Evolutionary conservation across 129 eudicot genomes (phyloP).

Genomic region (Solidago caesia): DNA sequence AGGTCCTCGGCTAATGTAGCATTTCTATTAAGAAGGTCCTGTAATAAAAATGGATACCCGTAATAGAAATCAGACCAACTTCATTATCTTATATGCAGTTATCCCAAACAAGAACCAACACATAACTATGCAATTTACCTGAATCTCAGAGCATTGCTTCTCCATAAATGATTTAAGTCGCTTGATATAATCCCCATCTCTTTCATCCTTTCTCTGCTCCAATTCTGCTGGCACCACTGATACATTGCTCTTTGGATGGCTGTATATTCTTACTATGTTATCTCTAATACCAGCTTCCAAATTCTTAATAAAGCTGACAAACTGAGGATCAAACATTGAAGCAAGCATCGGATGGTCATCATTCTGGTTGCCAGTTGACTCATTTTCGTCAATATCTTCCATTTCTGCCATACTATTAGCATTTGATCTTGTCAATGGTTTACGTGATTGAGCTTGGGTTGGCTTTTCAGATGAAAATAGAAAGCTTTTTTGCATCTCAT

Average conservation of each 20-base stretch:
- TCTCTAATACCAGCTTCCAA: constrained; percentile 72
- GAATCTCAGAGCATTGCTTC: constrained; percentile 88
- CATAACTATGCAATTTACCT: constrained; percentile 45
- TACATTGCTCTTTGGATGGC: constrained; percentile 80
- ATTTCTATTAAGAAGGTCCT: constrained; percentile 88
- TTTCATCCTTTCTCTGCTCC: constrained; percentile 71
- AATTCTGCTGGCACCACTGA: constrained; percentile 89
- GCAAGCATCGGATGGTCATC: constrained; percentile 78
- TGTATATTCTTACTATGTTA: constrained; percentile 64
- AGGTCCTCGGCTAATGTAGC: constrained; percentile 81
- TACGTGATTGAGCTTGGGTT: constrained; percentile 47
- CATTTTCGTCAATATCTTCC: constrained; percentile 66
- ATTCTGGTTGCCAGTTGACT: constrained; percentile 40
- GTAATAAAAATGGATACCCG: background rate
- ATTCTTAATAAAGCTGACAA: constrained; percentile 50
- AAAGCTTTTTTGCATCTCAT: constrained; percentile 81
- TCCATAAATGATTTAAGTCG: constrained; percentile 72
- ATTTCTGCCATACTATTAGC: constrained; percentile 88
- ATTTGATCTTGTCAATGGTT: constrained; percentile 69
- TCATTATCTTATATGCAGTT: background rate
- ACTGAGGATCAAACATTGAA: constrained; percentile 62
- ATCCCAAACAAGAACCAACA: background rate
- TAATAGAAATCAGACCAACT: background rate
- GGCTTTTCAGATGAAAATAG: constrained; percentile 63
- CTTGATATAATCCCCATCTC: constrained; percentile 60